These are phyloP conservation scores for Wickerhamiella spandovensis DNA, from an alignment of 805 yeast genomes.

Conservation along the genomic window DNA sequence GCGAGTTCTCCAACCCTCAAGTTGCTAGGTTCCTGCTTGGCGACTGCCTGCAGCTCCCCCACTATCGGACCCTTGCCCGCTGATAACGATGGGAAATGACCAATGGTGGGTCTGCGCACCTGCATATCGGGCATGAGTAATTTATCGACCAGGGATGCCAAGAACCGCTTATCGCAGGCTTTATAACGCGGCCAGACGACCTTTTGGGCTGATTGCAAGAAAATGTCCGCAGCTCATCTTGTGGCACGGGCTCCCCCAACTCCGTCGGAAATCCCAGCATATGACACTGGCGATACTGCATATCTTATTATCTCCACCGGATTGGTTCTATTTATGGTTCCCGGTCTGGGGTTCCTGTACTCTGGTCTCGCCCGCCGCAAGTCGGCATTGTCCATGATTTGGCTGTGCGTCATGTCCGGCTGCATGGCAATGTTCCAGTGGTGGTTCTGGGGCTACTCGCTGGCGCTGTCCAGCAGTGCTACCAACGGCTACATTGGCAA, in stretches of 20 bases:
- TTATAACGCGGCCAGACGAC: neutral
- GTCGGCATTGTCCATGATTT: constrained; percentile 75
- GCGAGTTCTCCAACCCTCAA: neutral
- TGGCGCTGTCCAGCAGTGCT: constrained; percentile 74
- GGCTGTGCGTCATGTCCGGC: constrained; percentile 64
- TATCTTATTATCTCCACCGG: constrained; percentile 26
- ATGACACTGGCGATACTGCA: constrained; percentile 28
- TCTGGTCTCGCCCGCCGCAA: constrained; percentile 85
- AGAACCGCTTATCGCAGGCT: neutral
- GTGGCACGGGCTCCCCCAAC: neutral
- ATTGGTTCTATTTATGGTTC: constrained; percentile 80
- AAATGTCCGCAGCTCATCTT: neutral
- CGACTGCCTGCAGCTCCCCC: neutral
- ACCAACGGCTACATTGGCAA: constrained; percentile 81
- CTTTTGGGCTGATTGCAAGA: neutral
- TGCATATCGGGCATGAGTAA: neutral
- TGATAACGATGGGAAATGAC: neutral
- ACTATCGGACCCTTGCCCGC: neutral
- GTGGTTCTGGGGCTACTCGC: constrained; percentile 97
- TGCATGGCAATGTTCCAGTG: constrained; percentile 73
- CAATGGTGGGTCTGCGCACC: neutral
- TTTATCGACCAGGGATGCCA: neutral
- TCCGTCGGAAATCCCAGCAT: constrained; percentile 11
- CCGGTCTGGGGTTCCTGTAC: constrained; percentile 85
- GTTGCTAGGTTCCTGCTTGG: neutral